Percentiles rank a stretch among this genome's conserved stretches.
Conservation (phyloP, 2,329 filamentous ascomycete species). For the Aspergillus sp. region DNA sequence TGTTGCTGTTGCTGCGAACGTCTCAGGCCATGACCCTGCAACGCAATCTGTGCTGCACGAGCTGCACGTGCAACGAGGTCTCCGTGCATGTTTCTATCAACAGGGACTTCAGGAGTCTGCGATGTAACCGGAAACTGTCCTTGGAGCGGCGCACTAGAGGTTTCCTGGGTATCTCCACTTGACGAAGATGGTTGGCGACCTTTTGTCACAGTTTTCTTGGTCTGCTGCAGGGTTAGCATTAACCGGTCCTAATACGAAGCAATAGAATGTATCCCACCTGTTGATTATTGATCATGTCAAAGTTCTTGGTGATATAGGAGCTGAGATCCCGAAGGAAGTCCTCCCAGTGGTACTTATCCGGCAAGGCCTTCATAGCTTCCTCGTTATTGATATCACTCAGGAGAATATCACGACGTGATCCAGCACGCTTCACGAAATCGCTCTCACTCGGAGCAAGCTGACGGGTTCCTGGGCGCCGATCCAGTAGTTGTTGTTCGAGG, state of each 20-base stretch:
- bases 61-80: constrained; percentile 48
- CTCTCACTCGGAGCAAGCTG: constrained; percentile 57
- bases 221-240: constrained; percentile 25
- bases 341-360: constrained; percentile 62
- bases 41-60: constrained; percentile 46
- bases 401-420: constrained; percentile 56
- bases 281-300: constrained; percentile 51
- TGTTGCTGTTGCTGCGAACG: constrained; percentile 35
- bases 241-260: background rate
- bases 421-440: constrained; percentile 57
- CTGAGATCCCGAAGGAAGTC: constrained; percentile 61
- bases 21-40: constrained; percentile 42
- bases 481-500: constrained; percentile 53
- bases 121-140: constrained; percentile 41
- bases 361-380: constrained; percentile 49
- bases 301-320: constrained; percentile 57
- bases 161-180: constrained; percentile 36
- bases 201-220: constrained; percentile 37
- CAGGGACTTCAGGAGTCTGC: constrained; percentile 37
- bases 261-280: constrained; percentile 33
- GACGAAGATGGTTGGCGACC: constrained; percentile 35
- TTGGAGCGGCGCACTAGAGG: constrained; percentile 37
- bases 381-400: constrained; percentile 53
- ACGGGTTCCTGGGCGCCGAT: constrained; percentile 53
- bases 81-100: constrained; percentile 40